These are phyloP conservation scores for Boletus barrowsii DNA, from an alignment of 768 basidiomycete species.

Conservation along the genomic window DNA sequence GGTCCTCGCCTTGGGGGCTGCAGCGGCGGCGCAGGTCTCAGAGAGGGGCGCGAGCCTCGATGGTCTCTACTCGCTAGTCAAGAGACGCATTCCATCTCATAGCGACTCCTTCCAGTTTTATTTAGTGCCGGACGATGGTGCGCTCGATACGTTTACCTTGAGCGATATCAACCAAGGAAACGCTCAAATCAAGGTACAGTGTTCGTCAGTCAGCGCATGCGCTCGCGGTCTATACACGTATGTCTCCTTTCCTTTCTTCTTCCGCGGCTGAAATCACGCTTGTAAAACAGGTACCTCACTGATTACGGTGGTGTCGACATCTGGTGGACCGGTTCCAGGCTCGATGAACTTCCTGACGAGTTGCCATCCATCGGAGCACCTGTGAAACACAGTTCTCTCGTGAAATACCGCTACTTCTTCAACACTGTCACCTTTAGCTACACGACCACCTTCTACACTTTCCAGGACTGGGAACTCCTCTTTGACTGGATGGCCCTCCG, in stretches of 20 bases:
- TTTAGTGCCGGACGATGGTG: slow-evolving; percentile 18
- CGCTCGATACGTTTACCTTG: slow-evolving; percentile 33
- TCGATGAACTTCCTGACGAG: slow-evolving; percentile 27
- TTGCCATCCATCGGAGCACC: slow-evolving; percentile 32
- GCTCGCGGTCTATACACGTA: slow-evolving; percentile 39
- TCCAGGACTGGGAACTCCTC: slow-evolving; percentile 38
- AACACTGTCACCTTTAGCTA: slow-evolving; percentile 44
- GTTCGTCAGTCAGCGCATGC: slow-evolving; percentile 37
- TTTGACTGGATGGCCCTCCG: slow-evolving; percentile 42
- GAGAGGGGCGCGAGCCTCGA: slow-evolving; percentile 8
- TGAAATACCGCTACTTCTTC: slow-evolving; percentile 40
- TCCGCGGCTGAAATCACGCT: neutral
- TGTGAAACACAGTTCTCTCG: slow-evolving; percentile 33
- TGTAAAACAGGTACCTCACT: slow-evolving; percentile 32
- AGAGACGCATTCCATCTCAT: slow-evolving; percentile 36
- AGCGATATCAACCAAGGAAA: slow-evolving; percentile 23
- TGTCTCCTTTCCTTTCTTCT: slow-evolving; percentile 3
- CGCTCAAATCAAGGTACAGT: slow-evolving; percentile 28
- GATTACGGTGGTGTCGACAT: slow-evolving; percentile 38
- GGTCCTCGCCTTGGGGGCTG: neutral
- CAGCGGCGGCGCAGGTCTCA: no score
- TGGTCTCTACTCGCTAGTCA: slow-evolving; percentile 35
- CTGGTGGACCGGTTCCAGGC: slow-evolving; percentile 43
- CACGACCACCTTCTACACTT: slow-evolving; percentile 39
- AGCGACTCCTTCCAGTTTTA: slow-evolving; percentile 31